These are phyloP conservation scores for Phoenix roebelenii DNA, from an alignment of 176 grass and related monocot species.

Conservation along the genomic window DNA sequence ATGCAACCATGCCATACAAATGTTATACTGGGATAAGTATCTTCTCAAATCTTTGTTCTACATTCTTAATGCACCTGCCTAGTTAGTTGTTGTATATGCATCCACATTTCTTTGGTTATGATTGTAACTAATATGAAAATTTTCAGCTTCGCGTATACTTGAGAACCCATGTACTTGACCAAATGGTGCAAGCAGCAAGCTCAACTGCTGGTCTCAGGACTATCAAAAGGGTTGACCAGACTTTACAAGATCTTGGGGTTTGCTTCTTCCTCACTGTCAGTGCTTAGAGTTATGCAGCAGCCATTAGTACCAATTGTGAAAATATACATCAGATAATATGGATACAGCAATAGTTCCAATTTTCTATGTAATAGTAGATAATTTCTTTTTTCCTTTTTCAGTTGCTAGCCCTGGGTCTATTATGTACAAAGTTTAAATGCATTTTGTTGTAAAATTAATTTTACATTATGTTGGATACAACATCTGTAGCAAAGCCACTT, in stretches of 20 bases:
- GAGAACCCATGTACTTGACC: conserved; percentile 86
- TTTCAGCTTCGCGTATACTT: conserved; percentile 89
- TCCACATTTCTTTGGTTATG: neutral
- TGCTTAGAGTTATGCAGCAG: too few species aligned
- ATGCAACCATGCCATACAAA: too few species aligned
- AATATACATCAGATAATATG: too few species aligned
- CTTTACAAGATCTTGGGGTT: conserved; percentile 87
- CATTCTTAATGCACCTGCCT: too few species aligned
- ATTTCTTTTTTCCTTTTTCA: too few species aligned
- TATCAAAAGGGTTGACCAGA: conserved; percentile 84
- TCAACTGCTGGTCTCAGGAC: conserved; percentile 77
- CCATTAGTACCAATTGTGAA: too few species aligned
- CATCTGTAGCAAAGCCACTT: too few species aligned
- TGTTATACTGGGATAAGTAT: too few species aligned
- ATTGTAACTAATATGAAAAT: conserved; percentile 1
- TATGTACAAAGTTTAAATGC: conserved; percentile 1
- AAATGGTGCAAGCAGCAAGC: conserved; percentile 91
- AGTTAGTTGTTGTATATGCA: neutral
- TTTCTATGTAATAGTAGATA: too few species aligned
- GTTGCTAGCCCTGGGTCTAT: neutral
- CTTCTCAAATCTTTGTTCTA: too few species aligned
- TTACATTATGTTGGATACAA: too few species aligned
- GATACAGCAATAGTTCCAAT: too few species aligned
- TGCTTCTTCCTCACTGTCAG: conserved; percentile 21
- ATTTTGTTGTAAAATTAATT: neutral